Percentiles rank a stretch among this genome's conserved stretches.
Evolutionary conservation across 2,329 filamentous ascomycete species (phyloP).

Genomic region (Colletotrichum camelliae): DNA sequence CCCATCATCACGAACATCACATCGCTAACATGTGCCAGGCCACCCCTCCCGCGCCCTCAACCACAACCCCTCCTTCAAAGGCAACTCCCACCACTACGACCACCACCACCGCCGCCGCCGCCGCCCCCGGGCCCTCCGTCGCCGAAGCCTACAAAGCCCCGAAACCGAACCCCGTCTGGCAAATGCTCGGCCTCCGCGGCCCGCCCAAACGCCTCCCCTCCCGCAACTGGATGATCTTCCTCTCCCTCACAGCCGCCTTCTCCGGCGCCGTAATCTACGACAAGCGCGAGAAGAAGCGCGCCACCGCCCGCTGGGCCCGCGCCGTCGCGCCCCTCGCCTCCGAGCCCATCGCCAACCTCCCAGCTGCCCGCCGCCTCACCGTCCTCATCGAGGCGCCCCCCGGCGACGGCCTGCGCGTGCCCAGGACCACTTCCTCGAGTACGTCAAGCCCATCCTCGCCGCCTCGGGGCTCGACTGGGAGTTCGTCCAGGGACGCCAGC

Average conservation of each 20-base stretch:
- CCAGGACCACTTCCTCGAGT: constrained; percentile 96
- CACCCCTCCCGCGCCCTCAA: background rate
- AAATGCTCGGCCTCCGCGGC: constrained; percentile 84
- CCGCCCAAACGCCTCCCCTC: constrained; percentile 87
- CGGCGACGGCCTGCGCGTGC: constrained; percentile 82
- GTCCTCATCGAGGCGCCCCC: constrained; percentile 87
- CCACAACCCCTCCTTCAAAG: background rate
- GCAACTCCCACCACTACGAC: background rate
- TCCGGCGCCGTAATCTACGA: constrained; percentile 88
- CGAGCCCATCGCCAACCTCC: constrained; percentile 70
- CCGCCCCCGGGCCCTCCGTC: constrained; percentile 29
- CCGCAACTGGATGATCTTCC: constrained; percentile 97
- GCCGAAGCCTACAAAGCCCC: constrained; percentile 44
- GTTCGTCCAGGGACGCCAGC: constrained; percentile 87
- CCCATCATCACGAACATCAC: background rate
- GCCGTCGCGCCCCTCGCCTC: constrained; percentile 84
- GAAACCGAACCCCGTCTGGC: constrained; percentile 73
- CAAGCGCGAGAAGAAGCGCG: constrained; percentile 84
- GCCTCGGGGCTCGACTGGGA: constrained; percentile 95
- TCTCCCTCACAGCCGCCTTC: constrained; percentile 78
- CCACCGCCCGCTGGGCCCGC: constrained; percentile 85
- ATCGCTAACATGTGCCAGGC: background rate
- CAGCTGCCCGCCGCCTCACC: constrained; percentile 81
- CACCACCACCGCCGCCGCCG: background rate
- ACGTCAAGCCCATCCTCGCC: constrained; percentile 90